Conservation (phyloP, 73 alveolate genomes). For the Tetrahymena thermophila region DNA sequence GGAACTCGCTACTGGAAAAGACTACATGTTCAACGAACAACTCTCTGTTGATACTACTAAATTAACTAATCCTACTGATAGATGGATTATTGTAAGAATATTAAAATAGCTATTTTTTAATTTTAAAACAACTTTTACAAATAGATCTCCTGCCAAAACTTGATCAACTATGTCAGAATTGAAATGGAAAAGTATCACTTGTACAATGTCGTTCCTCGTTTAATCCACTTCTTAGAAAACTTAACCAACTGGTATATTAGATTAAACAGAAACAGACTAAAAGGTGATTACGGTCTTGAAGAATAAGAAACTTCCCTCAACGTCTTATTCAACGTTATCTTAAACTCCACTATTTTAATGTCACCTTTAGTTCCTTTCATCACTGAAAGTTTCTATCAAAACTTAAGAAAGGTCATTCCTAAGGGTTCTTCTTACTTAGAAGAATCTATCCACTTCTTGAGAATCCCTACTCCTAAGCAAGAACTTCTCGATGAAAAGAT, state of each 20-base stretch:
- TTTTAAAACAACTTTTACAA: neutral
- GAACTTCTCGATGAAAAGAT: slow-evolving; percentile 73
- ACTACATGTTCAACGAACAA: slow-evolving; percentile 69
- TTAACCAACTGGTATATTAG: slow-evolving; percentile 97
- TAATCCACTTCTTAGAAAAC: slow-evolving; percentile 80
- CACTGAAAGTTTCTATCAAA: slow-evolving; percentile 88
- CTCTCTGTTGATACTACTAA: slow-evolving; percentile 18
- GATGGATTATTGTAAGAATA: slow-evolving; percentile 88
- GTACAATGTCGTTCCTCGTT: slow-evolving; percentile 80
- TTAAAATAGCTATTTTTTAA: neutral
- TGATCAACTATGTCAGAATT: slow-evolving; percentile 81
- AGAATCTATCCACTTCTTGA: slow-evolving; percentile 89
- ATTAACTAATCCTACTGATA: slow-evolving; percentile 77
- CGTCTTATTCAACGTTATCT: slow-evolving; percentile 74
- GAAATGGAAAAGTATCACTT: slow-evolving; percentile 93
- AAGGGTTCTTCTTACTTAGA: slow-evolving; percentile 49
- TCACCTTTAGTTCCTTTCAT: slow-evolving; percentile 96
- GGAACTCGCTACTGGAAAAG: slow-evolving; percentile 66
- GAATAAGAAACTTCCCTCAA: slow-evolving; percentile 78
- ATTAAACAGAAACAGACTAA: slow-evolving; percentile 93
- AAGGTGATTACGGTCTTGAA: slow-evolving; percentile 87
- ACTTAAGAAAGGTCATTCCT: slow-evolving; percentile 84
- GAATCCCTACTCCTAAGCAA: slow-evolving; percentile 78
- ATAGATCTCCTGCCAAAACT: slow-evolving; percentile 48
- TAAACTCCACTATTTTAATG: slow-evolving; percentile 81